These are phyloP conservation scores for Exidia glandulosa DNA, from an alignment of 768 basidiomycete genomes.

Conservation along the genomic window DNA sequence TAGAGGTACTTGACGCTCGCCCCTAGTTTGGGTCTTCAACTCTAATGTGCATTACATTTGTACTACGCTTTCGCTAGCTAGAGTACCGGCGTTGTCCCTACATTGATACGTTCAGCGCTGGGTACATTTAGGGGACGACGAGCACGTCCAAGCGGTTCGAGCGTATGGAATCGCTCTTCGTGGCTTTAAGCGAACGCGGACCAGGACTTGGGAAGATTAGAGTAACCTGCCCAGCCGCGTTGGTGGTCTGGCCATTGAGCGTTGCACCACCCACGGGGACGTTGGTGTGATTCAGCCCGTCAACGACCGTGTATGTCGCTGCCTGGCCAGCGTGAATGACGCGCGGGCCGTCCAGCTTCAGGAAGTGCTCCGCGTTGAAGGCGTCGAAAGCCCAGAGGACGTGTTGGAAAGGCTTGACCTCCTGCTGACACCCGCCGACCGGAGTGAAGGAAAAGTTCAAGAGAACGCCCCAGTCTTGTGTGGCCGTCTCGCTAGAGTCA, in stretches of 20 bases:
- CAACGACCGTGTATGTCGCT: conserved; percentile 24
- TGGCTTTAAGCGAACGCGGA: conserved; percentile 20
- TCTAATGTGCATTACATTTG: neutral
- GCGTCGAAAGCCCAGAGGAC: conserved; percentile 31
- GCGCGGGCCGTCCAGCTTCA: conserved; percentile 25
- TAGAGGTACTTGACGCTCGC: conserved; percentile 4
- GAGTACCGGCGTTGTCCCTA: too few species aligned
- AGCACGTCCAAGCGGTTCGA: conserved; percentile 17
- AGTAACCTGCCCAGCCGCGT: conserved; percentile 18
- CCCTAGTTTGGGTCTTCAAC: neutral
- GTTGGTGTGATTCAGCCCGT: conserved; percentile 19
- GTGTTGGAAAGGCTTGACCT: conserved; percentile 19
- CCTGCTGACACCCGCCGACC: conserved; percentile 32
- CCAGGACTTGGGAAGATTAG: conserved; percentile 19
- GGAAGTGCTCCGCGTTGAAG: conserved; percentile 22
- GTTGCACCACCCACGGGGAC: conserved; percentile 12
- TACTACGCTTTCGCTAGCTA: neutral
- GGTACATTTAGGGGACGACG: neutral
- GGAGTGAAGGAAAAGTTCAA: conserved; percentile 24
- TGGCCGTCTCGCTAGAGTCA: conserved; percentile 17
- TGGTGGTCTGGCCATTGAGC: too few species aligned
- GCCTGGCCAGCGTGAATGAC: conserved; percentile 14
- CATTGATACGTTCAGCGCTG: neutral
- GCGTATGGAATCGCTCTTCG: conserved; percentile 21
- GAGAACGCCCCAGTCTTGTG: conserved; percentile 28